Percentiles rank a stretch among this genome's conserved stretches.
These are phyloP conservation scores for Rossbeevera mucosa DNA, from an alignment of 768 basidiomycete species.

Conservation along the genomic window DNA sequence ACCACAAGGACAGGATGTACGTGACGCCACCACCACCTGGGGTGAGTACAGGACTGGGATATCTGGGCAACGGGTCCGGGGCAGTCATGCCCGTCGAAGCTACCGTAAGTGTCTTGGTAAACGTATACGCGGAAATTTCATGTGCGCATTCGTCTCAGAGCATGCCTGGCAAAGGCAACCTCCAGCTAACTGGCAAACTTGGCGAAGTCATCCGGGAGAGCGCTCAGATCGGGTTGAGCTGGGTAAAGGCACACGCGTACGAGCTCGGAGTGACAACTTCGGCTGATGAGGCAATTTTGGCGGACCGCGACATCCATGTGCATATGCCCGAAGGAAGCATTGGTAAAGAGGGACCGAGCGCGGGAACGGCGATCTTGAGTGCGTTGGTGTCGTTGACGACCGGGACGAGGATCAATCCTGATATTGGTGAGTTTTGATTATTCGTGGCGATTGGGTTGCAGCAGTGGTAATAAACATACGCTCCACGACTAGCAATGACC, in stretches of 20 bases:
- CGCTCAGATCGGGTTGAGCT: constrained; percentile 90
- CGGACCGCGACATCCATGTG: constrained; percentile 86
- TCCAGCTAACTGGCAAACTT: constrained; percentile 94
- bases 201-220: constrained; percentile 97
- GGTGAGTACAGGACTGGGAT: constrained; percentile 92
- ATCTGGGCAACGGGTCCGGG: constrained; percentile 93
- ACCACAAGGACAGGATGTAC: constrained; percentile 94
- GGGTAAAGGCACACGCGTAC: constrained; percentile 88
- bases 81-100: constrained; percentile 98
- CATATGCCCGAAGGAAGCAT: constrained; percentile 96
- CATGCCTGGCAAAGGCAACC: constrained; percentile 92
- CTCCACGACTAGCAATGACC: constrained; percentile 79
- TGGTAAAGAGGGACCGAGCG: constrained; percentile 94
- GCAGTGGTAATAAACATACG: not conserved
- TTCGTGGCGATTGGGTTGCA: not conserved
- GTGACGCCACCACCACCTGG: constrained; percentile 76
- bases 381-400: constrained; percentile 93
- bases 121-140: not conserved
- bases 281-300: constrained; percentile 71
- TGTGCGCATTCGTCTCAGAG: constrained; percentile 41
- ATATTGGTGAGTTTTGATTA: constrained; percentile 65
- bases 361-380: constrained; percentile 88
- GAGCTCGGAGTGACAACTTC: constrained; percentile 80
- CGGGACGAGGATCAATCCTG: constrained; percentile 74
- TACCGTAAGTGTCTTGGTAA: constrained; percentile 49